These are phyloP conservation scores for Chaetomium sp. DNA, from an alignment of 2,329 filamentous ascomycete genomes.

Conservation along the genomic window DNA sequence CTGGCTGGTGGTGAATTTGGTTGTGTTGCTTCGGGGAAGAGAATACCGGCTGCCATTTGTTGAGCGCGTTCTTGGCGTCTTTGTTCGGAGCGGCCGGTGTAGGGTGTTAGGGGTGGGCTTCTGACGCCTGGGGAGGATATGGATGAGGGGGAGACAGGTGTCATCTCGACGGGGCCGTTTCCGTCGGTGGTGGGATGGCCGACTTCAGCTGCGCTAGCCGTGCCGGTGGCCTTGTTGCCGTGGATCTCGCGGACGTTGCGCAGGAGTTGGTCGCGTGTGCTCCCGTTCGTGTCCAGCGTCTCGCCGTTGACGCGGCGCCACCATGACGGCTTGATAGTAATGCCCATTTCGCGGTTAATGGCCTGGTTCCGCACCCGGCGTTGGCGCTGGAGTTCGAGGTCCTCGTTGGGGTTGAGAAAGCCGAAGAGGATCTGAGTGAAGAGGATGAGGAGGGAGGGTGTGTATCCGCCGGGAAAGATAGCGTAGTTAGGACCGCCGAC, in stretches of 20 bases:
- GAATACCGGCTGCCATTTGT: conserved; percentile 37
- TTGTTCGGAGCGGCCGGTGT: conserved; percentile 39
- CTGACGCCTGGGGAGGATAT: conserved; percentile 11
- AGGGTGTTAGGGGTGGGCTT: conserved; percentile 23
- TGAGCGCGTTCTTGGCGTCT: conserved; percentile 40
- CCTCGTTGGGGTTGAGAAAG: conserved; percentile 62
- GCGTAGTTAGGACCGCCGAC: conserved; percentile 44
- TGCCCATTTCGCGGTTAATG: conserved; percentile 54
- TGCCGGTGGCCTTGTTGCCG: conserved; percentile 34
- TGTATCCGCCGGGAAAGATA: conserved; percentile 59
- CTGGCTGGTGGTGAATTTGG: conserved; percentile 23
- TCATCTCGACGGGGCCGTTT: conserved; percentile 26
- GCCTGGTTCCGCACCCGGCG: conserved; percentile 50
- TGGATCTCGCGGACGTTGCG: conserved; percentile 51
- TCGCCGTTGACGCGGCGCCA: conserved; percentile 52
- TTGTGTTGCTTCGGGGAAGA: conserved; percentile 41
- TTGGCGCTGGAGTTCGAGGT: conserved; percentile 59
- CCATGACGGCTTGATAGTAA: conserved; percentile 58
- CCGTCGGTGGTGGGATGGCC: conserved; percentile 20
- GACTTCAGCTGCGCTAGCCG: conserved; percentile 23
- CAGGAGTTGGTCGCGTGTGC: conserved; percentile 46
- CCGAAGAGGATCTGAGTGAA: conserved; percentile 49
- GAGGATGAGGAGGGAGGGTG: conserved; percentile 52
- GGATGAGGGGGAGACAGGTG: conserved; percentile 21
- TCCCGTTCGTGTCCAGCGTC: conserved; percentile 29